phyloP scores from a whole-genome alignment of 129 eudicot species.

The Gnaphalium uliginosum region DNA sequence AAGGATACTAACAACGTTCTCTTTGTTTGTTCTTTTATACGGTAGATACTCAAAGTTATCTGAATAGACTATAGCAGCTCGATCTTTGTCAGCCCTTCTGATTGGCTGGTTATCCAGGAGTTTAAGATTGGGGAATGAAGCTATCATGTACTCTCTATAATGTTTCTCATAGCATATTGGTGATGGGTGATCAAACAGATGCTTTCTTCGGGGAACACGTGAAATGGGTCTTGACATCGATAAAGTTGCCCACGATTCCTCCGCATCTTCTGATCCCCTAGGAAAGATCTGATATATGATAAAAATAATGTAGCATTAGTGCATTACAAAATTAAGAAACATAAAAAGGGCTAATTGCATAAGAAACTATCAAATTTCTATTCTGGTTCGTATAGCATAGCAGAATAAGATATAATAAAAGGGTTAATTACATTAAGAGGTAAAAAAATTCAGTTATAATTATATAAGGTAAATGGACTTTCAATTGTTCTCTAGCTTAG shows the following conservation, averaged over 20 bases:
- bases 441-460: background rate
- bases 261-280: slow-evolving; percentile 52
- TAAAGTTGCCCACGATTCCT: slow-evolving; percentile 35
- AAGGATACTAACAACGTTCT: slow-evolving; percentile 58
- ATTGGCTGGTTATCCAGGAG: slow-evolving; percentile 76
- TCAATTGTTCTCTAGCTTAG: background rate
- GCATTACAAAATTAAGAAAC: background rate
- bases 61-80: slow-evolving; percentile 51
- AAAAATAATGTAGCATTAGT: slow-evolving; percentile 1
- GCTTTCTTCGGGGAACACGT: slow-evolving; percentile 43
- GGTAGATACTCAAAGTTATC: slow-evolving; percentile 80
- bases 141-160: slow-evolving; percentile 78
- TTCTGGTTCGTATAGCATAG: background rate
- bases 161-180: slow-evolving; percentile 91
- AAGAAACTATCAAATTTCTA: background rate
- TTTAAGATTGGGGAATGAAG: slow-evolving; percentile 67
- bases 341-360: background rate
- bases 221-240: slow-evolving; percentile 33
- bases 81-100: slow-evolving; percentile 59
- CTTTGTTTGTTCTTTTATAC: slow-evolving; percentile 53
- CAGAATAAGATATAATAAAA: background rate
- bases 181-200: slow-evolving; percentile 67
- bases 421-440: background rate
- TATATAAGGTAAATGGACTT: background rate
- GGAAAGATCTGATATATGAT: slow-evolving; percentile 45